These are phyloP conservation scores for Austroboletus niveus DNA, from an alignment of 1,284 basidiomycete genomes.

Conservation along the genomic window DNA sequence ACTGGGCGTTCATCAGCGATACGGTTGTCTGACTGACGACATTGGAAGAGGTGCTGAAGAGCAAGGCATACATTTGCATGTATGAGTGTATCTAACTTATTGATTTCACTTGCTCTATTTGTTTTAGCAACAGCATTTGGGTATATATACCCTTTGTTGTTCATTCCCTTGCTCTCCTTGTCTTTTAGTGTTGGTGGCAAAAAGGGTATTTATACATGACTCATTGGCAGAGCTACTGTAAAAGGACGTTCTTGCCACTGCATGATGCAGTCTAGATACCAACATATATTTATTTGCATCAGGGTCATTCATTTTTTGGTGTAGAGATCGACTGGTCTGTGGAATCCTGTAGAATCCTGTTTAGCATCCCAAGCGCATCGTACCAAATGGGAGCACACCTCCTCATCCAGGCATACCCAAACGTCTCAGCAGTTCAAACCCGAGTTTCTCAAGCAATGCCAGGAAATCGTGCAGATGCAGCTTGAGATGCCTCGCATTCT, in stretches of 20 bases:
- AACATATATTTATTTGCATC: neutral
- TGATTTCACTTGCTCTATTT: slow-evolving; percentile 1
- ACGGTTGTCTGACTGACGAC: slow-evolving; percentile 76
- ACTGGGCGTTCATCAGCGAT: slow-evolving; percentile 92
- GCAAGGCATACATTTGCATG: slow-evolving; percentile 90
- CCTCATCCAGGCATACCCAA: slow-evolving; percentile 59
- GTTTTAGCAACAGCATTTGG: neutral
- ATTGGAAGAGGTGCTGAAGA: slow-evolving; percentile 84
- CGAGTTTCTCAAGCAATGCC: slow-evolving; percentile 51
- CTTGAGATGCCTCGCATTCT: slow-evolving; percentile 51
- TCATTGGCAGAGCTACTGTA: neutral
- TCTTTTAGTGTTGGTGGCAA: neutral
- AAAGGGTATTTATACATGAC: too few species aligned
- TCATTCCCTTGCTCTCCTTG: too few species aligned
- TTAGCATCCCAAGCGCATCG: too few species aligned
- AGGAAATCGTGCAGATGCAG: slow-evolving; percentile 65
- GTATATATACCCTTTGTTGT: too few species aligned
- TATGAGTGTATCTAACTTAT: slow-evolving; percentile 64
- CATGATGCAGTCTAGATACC: neutral
- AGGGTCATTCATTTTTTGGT: slow-evolving; percentile 24
- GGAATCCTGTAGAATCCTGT: slow-evolving; percentile 39
- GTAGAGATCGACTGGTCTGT: slow-evolving; percentile 49
- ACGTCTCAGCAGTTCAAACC: slow-evolving; percentile 53
- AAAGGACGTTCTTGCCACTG: neutral
- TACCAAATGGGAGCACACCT: slow-evolving; percentile 29